Base-by-base conservation (phyloP, 345 rosid genomes). In the Microthlaspi erraticum region DNA sequence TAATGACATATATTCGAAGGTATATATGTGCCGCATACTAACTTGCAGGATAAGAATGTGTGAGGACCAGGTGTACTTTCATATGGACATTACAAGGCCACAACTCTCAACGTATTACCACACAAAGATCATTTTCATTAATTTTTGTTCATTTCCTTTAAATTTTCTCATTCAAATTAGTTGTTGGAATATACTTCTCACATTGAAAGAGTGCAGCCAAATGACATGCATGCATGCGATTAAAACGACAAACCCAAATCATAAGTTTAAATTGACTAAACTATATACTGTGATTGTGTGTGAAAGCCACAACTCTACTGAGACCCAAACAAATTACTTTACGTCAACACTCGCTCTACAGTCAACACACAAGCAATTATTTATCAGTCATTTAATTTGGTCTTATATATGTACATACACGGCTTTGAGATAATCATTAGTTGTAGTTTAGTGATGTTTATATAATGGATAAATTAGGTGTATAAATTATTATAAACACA, bases 141-240 rank as follows among this genome's bases (percentile, higher is more conserved):
- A 5, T 43, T 32, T 56, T 46, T 34, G 29, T 3, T 49, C 32
- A 53, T 54, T 45, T 10, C 11, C 4, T 3, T 37, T 9, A 5
- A 10, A 10, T 26, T 64, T 32, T 20, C 16, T 64, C 63, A 60
- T 60, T 74, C 23, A 74, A 52, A 63, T 70, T 69, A 64, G 71
- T 76, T 56, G 75, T 70, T 76, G 79, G 58, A 64, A 64, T 57
- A 76, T 63, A 70, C 49, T 76, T 70, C 71, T 76, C 66, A 58
- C 49, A 76, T 64, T 70, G 42, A 70, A 70, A 50, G 75, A 56
- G 12, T 56, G 60, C 55, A 70, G 66, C 71, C 75, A 57, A 12
- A 41, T 57, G 53, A 62, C 55, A 76, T 76, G 67, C 75, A 64
- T 70, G 75, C 71, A 76, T 76, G 75, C 79, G 57, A 64, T 41